Evolutionary conservation across 805 yeast genomes (phyloP).

Genomic region (Pichia eremophila): DNA sequence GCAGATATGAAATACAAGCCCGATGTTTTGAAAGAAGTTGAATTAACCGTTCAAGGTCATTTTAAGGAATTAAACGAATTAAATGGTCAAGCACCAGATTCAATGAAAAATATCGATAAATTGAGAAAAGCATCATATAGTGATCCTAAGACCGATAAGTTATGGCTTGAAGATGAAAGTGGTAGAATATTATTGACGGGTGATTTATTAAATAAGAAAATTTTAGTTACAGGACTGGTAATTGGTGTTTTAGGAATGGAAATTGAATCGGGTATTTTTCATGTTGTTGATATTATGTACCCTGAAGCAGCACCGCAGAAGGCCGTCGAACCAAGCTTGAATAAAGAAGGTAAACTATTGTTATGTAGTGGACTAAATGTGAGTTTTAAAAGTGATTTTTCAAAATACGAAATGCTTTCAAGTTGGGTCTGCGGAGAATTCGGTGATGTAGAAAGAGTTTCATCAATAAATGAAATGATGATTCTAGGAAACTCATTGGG

Average conservation of each 20-base stretch:
- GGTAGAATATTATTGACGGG: slow-evolving; percentile 72
- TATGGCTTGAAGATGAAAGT: slow-evolving; percentile 84
- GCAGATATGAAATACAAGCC: slow-evolving; percentile 81
- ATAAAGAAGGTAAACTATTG: slow-evolving; percentile 41
- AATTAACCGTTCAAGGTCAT: slow-evolving; percentile 44
- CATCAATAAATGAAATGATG: slow-evolving; percentile 11
- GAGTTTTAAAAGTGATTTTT: slow-evolving; percentile 32
- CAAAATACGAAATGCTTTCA: slow-evolving; percentile 46
- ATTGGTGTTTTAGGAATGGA: slow-evolving; percentile 85
- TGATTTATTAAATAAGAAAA: slow-evolving; percentile 48
- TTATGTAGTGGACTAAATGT: slow-evolving; percentile 70
- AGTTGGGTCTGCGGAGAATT: slow-evolving; percentile 69
- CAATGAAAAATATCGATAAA: slow-evolving; percentile 15
- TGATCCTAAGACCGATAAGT: slow-evolving; percentile 46
- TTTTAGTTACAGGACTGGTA: slow-evolving; percentile 82
- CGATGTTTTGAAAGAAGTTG: slow-evolving; percentile 74
- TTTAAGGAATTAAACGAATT: slow-evolving; percentile 24
- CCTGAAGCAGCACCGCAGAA: slow-evolving; percentile 58
- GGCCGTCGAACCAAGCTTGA: slow-evolving; percentile 3
- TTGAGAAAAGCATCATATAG: slow-evolving; percentile 36
- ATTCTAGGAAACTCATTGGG: slow-evolving; percentile 61
- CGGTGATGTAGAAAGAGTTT: slow-evolving; percentile 15
- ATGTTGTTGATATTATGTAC: slow-evolving; percentile 68
- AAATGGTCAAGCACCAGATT: slow-evolving; percentile 10
- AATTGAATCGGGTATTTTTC: slow-evolving; percentile 71